These are phyloP conservation scores for Fusarium metavorans DNA, from an alignment of 2,329 filamentous ascomycete genomes.

Conservation along the genomic window DNA sequence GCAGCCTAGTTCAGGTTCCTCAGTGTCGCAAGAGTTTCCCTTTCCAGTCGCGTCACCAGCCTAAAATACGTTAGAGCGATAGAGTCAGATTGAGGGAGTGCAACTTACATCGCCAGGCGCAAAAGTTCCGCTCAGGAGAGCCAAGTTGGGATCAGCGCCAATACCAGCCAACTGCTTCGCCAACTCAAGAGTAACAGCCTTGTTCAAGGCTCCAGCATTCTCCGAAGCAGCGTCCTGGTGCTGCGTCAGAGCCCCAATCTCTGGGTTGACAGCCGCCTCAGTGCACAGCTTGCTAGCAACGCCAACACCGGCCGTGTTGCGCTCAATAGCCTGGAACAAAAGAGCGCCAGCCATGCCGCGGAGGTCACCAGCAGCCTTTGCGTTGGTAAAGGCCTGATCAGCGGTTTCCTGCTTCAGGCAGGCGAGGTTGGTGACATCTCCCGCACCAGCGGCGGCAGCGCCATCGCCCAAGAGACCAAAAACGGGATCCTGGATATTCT, in stretches of 20 bases:
- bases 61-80: neutral
- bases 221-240: constrained; percentile 76
- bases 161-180: constrained; percentile 70
- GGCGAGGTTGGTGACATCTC: constrained; percentile 57
- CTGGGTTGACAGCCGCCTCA: constrained; percentile 70
- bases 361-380: constrained; percentile 64
- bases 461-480: constrained; percentile 59
- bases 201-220: constrained; percentile 68
- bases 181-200: constrained; percentile 69
- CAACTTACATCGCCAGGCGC: constrained; percentile 65
- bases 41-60: constrained; percentile 20
- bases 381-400: constrained; percentile 71
- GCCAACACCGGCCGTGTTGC: constrained; percentile 56
- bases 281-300: constrained; percentile 56
- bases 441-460: constrained; percentile 56
- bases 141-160: constrained; percentile 71
- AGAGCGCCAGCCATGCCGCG: constrained; percentile 66
- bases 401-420: constrained; percentile 63
- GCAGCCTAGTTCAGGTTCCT: constrained; percentile 62
- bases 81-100: neutral
- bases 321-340: constrained; percentile 66
- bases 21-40: constrained; percentile 61
- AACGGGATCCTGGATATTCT: constrained; percentile 65
- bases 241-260: constrained; percentile 72
- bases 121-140: constrained; percentile 73